Evolutionary conservation across 2,329 filamentous ascomycete species (phyloP).

Genomic region (Ambrosiella xylebori): DNA sequence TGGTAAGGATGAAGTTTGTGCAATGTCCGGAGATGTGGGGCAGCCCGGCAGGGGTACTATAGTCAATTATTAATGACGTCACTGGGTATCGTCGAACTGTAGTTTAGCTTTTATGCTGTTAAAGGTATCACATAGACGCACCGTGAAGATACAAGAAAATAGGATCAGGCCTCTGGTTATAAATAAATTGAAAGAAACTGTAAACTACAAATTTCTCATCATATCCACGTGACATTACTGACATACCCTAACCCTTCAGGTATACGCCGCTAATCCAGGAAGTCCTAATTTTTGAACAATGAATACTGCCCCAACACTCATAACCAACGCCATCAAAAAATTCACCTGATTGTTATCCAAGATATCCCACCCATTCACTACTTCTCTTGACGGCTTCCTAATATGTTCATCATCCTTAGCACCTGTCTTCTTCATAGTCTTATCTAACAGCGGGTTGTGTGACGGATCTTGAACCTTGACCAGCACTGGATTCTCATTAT

Average conservation of each 20-base stretch:
- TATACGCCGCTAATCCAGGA: slow-evolving; percentile 23
- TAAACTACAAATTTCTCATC: too few relatives aligned
- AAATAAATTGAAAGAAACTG: too few relatives aligned
- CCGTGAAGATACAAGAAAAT: too few relatives aligned
- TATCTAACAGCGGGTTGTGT: slow-evolving; percentile 24
- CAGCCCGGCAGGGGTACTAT: neutral
- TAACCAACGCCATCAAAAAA: slow-evolving; percentile 67
- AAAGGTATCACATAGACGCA: too few relatives aligned
- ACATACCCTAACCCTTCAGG: too few relatives aligned
- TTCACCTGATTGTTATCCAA: slow-evolving; percentile 96
- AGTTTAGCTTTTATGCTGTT: too few relatives aligned
- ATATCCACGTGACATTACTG: too few relatives aligned
- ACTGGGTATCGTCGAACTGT: too few relatives aligned
- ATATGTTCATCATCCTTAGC: slow-evolving; percentile 33
- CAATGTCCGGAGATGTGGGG: neutral
- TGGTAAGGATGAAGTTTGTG: neutral
- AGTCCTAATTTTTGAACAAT: slow-evolving; percentile 22
- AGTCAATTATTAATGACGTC: too few relatives aligned
- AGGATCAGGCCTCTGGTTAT: too few relatives aligned
- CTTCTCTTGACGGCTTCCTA: slow-evolving; percentile 40
- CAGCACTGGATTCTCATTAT: slow-evolving; percentile 16
- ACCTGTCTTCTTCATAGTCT: slow-evolving; percentile 31
- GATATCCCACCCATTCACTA: slow-evolving; percentile 52
- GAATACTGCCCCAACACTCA: slow-evolving; percentile 64
- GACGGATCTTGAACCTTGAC: slow-evolving; percentile 19